Evolutionary conservation across 2,329 filamentous ascomycete genomes (phyloP).

Genomic region (Dendryphion nanum): DNA sequence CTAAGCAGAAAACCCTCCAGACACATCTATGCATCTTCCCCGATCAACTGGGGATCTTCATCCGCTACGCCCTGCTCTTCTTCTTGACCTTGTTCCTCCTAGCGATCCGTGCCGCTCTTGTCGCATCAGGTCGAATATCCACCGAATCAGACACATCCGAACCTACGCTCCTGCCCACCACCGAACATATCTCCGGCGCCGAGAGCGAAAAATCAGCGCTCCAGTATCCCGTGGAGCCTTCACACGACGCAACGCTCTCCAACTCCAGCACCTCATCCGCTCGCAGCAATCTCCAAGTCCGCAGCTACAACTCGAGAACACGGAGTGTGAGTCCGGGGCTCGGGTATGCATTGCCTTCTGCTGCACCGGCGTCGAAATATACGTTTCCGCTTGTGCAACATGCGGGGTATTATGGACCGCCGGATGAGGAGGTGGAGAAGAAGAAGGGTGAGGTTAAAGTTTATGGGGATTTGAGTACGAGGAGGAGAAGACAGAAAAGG

Average conservation of each 20-base stretch:
- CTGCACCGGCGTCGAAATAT: slow-evolving; percentile 16
- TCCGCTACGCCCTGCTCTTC: slow-evolving; percentile 69
- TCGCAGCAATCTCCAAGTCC: slow-evolving; percentile 22
- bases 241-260: slow-evolving; percentile 19
- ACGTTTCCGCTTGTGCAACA: slow-evolving; percentile 40
- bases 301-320: slow-evolving; percentile 30
- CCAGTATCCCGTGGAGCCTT: slow-evolving; percentile 8
- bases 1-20: slow-evolving; percentile 63
- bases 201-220: slow-evolving; percentile 24
- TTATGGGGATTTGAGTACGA: slow-evolving; percentile 25
- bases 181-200: slow-evolving; percentile 17
- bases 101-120: slow-evolving; percentile 43
- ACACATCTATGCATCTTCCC: slow-evolving; percentile 89
- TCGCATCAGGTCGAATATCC: slow-evolving; percentile 24
- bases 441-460: slow-evolving; percentile 27
- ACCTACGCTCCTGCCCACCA: slow-evolving; percentile 29
- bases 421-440: slow-evolving; percentile 11
- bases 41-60: slow-evolving; percentile 80
- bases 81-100: slow-evolving; percentile 52
- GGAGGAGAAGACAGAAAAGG: slow-evolving; percentile 28
- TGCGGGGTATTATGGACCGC: slow-evolving; percentile 39
- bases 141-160: slow-evolving; percentile 2
- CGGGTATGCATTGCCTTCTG: slow-evolving; percentile 27
- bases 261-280: slow-evolving; percentile 32
- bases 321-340: slow-evolving; percentile 39